A percentile compares a stretch with the other conserved stretches of the same genome.
These are phyloP conservation scores for Globisporangium cylindrosporum DNA, from an alignment of 352 stramenopile genomes.

Conservation along the genomic window DNA sequence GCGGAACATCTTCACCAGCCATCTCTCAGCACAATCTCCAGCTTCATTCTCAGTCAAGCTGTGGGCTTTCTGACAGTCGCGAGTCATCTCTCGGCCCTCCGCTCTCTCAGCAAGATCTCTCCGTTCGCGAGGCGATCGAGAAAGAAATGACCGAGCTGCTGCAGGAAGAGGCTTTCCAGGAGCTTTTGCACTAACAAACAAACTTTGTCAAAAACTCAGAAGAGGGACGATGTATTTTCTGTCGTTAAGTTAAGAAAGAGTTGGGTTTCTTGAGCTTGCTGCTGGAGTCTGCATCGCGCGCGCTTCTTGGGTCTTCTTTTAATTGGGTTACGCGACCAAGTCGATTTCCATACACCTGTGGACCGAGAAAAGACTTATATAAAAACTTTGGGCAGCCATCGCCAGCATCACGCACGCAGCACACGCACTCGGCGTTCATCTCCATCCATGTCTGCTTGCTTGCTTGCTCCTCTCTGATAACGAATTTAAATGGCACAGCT, in stretches of 20 bases:
- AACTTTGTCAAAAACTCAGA: background rate
- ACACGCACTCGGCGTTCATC: background rate
- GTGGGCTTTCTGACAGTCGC: background rate
- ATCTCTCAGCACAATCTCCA: background rate
- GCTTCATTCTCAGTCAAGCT: background rate
- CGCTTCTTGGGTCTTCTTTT: constrained; percentile 1
- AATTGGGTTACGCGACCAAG: constrained; percentile 2
- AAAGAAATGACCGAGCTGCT: constrained; percentile 33
- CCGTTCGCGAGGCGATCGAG: constrained; percentile 35
- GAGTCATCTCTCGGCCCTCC: background rate
- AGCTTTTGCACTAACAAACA: background rate
- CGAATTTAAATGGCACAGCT: constrained; percentile 1
- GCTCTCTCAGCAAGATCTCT: constrained; percentile 16
- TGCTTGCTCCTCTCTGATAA: background rate
- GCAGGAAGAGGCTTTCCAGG: constrained; percentile 19
- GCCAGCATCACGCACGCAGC: background rate
- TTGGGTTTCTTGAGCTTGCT: constrained; percentile 6
- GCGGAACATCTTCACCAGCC: constrained; percentile 10
- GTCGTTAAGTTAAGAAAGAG: constrained; percentile 9
- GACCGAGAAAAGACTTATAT: constrained; percentile 16
- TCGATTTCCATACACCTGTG: constrained; percentile 5
- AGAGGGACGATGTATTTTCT: constrained; percentile 11
- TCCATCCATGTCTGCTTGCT: constrained; percentile 1
- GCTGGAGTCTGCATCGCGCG: constrained; percentile 6
- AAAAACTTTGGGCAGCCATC: constrained; percentile 7